These are phyloP conservation scores for Blastosporella zonata DNA, from an alignment of 1,284 basidiomycete genomes.

Conservation along the genomic window DNA sequence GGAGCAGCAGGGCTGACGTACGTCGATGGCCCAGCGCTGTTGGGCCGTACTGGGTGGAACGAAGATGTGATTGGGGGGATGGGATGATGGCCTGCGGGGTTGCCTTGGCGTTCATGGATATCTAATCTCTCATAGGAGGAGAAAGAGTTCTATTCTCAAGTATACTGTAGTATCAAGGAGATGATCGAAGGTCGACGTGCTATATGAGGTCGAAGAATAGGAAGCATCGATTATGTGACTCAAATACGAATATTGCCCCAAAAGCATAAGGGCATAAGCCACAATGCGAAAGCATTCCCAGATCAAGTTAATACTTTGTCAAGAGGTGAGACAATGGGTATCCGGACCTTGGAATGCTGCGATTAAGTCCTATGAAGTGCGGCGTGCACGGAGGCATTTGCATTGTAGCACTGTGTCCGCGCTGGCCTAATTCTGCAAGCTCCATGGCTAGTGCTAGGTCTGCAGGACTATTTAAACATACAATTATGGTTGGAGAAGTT, in stretches of 20 bases:
- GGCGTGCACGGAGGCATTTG: conserved; percentile 8
- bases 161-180: no score
- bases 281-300: conserved; percentile 13
- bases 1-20: no score
- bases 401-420: neutral
- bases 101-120: no score
- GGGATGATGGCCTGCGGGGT: no score
- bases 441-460: neutral
- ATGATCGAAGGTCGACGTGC: no score
- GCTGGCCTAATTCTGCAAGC: neutral
- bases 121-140: no score
- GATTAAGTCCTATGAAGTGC: conserved; percentile 3
- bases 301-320: conserved; percentile 6
- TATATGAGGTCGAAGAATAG: neutral
- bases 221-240: neutral
- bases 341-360: conserved; percentile 7
- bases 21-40: no score
- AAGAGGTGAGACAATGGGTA: neutral
- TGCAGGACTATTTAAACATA: no score
- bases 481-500: no score
- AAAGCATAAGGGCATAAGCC: conserved; percentile 3
- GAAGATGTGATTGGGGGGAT: no score
- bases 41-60: no score
- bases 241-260: neutral
- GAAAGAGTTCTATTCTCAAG: no score